A percentile compares a stretch with the other conserved stretches of the same genome.
Evolutionary conservation across 2,329 filamentous ascomycete genomes (phyloP).

Genomic region (Aspergillus persii): DNA sequence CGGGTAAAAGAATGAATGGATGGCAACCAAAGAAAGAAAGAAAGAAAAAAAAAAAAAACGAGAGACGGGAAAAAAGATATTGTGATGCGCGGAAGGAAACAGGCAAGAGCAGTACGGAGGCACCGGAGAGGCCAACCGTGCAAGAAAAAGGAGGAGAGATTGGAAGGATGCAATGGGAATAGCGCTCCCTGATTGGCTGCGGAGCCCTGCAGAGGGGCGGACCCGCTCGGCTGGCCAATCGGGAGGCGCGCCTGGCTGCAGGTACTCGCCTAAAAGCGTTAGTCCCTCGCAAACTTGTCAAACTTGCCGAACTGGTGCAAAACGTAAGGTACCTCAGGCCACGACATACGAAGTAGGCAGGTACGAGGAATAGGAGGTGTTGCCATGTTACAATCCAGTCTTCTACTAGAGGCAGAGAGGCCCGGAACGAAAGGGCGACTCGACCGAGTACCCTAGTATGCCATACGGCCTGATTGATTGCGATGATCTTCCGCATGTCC

Average conservation of each 20-base stretch:
- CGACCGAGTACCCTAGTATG: too few relatives aligned
- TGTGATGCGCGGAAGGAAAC: neutral
- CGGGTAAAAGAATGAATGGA: constrained; percentile 3
- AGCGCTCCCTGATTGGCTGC: neutral
- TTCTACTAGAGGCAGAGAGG: too few relatives aligned
- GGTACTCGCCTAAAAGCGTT: neutral
- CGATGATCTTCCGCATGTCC: too few relatives aligned
- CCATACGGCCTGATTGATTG: too few relatives aligned
- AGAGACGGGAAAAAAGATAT: constrained; percentile 4
- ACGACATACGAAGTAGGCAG: too few relatives aligned
- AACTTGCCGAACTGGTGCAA: neutral
- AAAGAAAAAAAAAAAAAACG: constrained; percentile 1
- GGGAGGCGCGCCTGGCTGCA: neutral
- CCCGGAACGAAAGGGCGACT: too few relatives aligned
- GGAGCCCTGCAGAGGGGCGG: too few relatives aligned
- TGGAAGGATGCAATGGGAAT: too few relatives aligned
- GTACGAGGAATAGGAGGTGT: too few relatives aligned
- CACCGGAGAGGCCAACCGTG: neutral
- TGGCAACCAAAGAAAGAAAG: constrained; percentile 1
- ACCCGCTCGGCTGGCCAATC: too few relatives aligned
- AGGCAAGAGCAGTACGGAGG: neutral
- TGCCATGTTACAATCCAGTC: too few relatives aligned
- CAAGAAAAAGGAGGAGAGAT: neutral
- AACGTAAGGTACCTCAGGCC: too few relatives aligned
- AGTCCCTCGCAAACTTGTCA: neutral